Evolutionary conservation across 805 yeast genomes (phyloP).

Genomic region (Wilhelminamyces savonicus): DNA sequence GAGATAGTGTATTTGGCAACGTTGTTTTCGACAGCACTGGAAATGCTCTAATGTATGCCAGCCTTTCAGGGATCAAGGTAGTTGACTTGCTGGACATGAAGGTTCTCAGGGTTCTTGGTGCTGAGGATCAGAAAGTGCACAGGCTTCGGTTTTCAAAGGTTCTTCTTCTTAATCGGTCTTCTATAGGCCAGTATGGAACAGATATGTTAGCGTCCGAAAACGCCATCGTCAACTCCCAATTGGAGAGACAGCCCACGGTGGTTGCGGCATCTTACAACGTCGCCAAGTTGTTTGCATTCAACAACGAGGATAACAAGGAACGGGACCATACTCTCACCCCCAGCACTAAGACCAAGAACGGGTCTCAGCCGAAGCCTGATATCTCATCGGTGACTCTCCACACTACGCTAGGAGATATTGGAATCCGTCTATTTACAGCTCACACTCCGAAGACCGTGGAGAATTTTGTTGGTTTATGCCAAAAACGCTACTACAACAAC

Average conservation of each 20-base stretch:
- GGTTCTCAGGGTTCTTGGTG: constrained; percentile 6
- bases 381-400: constrained; percentile 10
- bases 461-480: constrained; percentile 31
- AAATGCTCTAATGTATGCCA: constrained; percentile 4
- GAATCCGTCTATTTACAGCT: constrained; percentile 24
- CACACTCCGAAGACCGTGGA: constrained; percentile 37
- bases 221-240: constrained; percentile 8
- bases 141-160: constrained; percentile 5
- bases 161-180: constrained; percentile 6
- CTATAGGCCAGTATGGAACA: constrained; percentile 5
- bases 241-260: constrained; percentile 7
- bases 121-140: constrained; percentile 4
- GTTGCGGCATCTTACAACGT: constrained; percentile 7
- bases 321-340: neutral
- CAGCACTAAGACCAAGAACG: neutral
- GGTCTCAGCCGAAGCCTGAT: neutral
- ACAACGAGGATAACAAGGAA: constrained; percentile 5
- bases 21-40: constrained; percentile 5
- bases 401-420: constrained; percentile 40
- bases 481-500: constrained; percentile 32
- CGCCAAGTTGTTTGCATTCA: constrained; percentile 7
- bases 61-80: constrained; percentile 6
- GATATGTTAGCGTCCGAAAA: constrained; percentile 13
- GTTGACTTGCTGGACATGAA: constrained; percentile 5
- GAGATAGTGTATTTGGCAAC: neutral